A percentile compares a stretch with the other conserved stretches of the same genome.
Conservation (phyloP, 2,329 filamentous ascomycete species). For the Uncinocarpus reesii region DNA sequence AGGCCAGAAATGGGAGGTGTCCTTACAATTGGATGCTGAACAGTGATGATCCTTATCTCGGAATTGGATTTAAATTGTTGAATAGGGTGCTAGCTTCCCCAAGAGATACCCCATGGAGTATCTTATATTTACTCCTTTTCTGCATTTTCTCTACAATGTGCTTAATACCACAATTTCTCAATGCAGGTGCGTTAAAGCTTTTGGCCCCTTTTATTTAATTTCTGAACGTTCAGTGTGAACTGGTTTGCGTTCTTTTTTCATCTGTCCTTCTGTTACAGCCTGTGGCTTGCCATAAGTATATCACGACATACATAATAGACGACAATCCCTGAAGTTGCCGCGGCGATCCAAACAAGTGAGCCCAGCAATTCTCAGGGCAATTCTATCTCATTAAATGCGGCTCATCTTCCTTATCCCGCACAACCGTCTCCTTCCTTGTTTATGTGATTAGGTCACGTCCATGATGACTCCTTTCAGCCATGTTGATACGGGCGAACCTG, state of each 20-base stretch:
- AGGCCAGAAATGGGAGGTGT: slow-evolving; percentile 85
- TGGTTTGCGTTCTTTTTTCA: neutral
- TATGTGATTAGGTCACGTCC: neutral
- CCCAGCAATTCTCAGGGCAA: neutral
- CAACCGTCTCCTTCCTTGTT: neutral
- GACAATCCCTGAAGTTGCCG: neutral
- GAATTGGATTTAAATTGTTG: neutral
- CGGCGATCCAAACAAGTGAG: neutral
- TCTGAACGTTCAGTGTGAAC: neutral
- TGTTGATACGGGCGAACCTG: neutral
- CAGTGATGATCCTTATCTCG: slow-evolving; percentile 24
- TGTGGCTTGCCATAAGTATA: neutral
- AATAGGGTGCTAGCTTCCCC: neutral
- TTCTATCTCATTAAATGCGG: neutral
- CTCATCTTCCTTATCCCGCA: neutral
- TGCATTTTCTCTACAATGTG: neutral
- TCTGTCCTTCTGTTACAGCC: neutral
- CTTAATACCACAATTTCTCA: neutral
- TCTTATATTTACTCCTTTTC: neutral
- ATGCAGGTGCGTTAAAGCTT: neutral
- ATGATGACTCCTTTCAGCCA: neutral
- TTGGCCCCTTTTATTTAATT: neutral
- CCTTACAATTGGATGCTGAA: slow-evolving; percentile 61
- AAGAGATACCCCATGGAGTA: slow-evolving; percentile 3
- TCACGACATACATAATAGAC: neutral